phyloP scores from a whole-genome alignment of 2,329 filamentous ascomycete species.

The Phaeosphaeriaceae sp. region DNA sequence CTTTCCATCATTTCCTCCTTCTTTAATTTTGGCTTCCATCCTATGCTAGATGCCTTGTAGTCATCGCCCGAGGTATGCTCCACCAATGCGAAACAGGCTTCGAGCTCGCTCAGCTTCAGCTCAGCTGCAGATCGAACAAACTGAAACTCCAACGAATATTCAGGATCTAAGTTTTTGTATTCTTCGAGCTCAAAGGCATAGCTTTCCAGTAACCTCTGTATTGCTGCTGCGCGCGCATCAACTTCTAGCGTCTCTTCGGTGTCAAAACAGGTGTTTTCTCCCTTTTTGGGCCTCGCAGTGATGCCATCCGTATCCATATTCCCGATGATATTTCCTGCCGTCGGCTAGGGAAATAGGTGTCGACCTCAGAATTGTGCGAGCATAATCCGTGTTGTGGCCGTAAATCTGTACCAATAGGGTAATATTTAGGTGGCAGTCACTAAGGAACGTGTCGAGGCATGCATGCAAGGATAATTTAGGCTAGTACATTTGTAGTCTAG shows the following conservation, averaged over 20 bases:
- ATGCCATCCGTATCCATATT: neutral
- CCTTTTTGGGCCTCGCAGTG: neutral
- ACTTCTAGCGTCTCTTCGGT: no score
- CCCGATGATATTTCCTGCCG: no score
- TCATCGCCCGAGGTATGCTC: constrained; percentile 67
- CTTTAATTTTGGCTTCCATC: constrained; percentile 70
- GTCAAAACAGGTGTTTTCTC: neutral
- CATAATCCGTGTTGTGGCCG: no score
- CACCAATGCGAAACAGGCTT: constrained; percentile 63
- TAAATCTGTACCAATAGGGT: no score
- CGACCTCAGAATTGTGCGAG: no score
- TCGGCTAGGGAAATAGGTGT: no score
- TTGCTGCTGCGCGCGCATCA: neutral
- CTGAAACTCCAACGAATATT: constrained; percentile 15
- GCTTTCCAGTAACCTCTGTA: constrained; percentile 10
- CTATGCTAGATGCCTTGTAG: constrained; percentile 67
- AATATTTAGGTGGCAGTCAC: neutral
- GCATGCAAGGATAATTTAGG: constrained; percentile 7
- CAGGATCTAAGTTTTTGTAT: constrained; percentile 1
- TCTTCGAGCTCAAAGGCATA: constrained; percentile 4
- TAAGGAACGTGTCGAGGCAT: constrained; percentile 24
- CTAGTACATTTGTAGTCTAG: constrained; percentile 16
- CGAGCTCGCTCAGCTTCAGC: constrained; percentile 50
- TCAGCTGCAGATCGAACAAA: constrained; percentile 30
- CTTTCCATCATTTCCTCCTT: constrained; percentile 70